A percentile compares a stretch with the other conserved stretches of the same genome.
These are phyloP conservation scores for Albugo candida DNA, from an alignment of 352 stramenopile species.

Conservation along the genomic window DNA sequence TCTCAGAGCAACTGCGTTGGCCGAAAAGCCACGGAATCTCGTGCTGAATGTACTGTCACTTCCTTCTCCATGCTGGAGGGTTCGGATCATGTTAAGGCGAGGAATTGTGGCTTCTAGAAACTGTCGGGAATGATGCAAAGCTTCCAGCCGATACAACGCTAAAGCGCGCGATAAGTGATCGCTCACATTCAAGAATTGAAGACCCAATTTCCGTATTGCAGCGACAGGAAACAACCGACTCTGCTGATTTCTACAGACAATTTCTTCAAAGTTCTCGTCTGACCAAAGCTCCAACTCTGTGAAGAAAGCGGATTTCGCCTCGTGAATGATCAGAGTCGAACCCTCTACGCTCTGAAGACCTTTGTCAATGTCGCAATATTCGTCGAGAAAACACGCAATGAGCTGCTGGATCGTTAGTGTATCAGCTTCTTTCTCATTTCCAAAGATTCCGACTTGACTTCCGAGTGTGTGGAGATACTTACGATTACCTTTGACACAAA, in stretches of 20 bases:
- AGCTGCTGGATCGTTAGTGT: slow-evolving; percentile 19
- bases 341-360: background rate
- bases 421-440: slow-evolving; percentile 15
- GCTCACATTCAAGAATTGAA: slow-evolving; percentile 87
- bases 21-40: slow-evolving; percentile 36
- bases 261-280: slow-evolving; percentile 18
- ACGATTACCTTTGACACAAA: slow-evolving; percentile 15
- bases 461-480: slow-evolving; percentile 16
- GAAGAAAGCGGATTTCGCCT: slow-evolving; percentile 27
- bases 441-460: slow-evolving; percentile 26
- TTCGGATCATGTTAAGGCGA: too few relatives aligned
- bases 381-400: slow-evolving; percentile 30
- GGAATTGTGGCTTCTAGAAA: slow-evolving; percentile 41
- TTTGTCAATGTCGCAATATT: slow-evolving; percentile 24
- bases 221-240: slow-evolving; percentile 26
- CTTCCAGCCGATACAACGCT: slow-evolving; percentile 80
- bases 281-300: slow-evolving; percentile 83
- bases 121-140: slow-evolving; percentile 56
- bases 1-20: slow-evolving; percentile 17
- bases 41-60: slow-evolving; percentile 1
- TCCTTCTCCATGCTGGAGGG: slow-evolving; percentile 17
- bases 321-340: background rate
- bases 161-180: slow-evolving; percentile 91
- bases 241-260: background rate
- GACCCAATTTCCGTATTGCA: slow-evolving; percentile 85